Conservation (phyloP, 2,329 filamentous ascomycete species). For the Aulographum hederae region DNA sequence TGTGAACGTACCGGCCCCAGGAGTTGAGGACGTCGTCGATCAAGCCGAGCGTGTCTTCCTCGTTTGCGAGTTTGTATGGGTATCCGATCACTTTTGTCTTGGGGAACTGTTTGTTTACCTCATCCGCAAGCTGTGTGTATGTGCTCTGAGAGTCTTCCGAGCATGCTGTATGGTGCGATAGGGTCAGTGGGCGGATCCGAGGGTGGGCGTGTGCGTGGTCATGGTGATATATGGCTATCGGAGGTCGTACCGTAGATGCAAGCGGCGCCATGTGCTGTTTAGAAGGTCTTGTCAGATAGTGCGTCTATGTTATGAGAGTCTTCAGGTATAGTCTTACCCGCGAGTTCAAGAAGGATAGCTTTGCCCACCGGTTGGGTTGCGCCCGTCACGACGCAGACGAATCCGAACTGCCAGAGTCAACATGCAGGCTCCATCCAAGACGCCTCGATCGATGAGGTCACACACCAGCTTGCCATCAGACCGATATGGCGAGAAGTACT, state of each 20-base stretch:
- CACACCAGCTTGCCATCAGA: constrained; percentile 37
- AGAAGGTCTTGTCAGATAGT: constrained; percentile 3
- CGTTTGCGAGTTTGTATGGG: constrained; percentile 38
- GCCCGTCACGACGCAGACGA: constrained; percentile 46
- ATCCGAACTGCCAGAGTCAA: constrained; percentile 31
- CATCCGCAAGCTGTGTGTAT: constrained; percentile 22
- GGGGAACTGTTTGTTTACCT: constrained; percentile 25
- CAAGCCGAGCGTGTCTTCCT: constrained; percentile 39
- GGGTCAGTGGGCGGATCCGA: constrained; percentile 1
- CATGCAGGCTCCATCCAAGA: neutral
- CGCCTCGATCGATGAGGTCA: constrained; percentile 3
- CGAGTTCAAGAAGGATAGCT: constrained; percentile 41
- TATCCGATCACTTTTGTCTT: constrained; percentile 44
- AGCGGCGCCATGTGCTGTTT: constrained; percentile 46
- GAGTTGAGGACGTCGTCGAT: constrained; percentile 46
- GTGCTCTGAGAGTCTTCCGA: constrained; percentile 24
- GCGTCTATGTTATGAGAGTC: neutral
- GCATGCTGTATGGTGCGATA: constrained; percentile 26
- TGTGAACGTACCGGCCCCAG: constrained; percentile 25
- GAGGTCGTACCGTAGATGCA: constrained; percentile 35
- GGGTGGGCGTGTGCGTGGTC: constrained; percentile 1
- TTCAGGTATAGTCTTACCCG: constrained; percentile 20
- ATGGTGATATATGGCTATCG: neutral
- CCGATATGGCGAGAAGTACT: constrained; percentile 39
- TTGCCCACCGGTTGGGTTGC: constrained; percentile 41